Conservation (phyloP, 169 alveolate genomes). For the Perkinsus marinus region DNA sequence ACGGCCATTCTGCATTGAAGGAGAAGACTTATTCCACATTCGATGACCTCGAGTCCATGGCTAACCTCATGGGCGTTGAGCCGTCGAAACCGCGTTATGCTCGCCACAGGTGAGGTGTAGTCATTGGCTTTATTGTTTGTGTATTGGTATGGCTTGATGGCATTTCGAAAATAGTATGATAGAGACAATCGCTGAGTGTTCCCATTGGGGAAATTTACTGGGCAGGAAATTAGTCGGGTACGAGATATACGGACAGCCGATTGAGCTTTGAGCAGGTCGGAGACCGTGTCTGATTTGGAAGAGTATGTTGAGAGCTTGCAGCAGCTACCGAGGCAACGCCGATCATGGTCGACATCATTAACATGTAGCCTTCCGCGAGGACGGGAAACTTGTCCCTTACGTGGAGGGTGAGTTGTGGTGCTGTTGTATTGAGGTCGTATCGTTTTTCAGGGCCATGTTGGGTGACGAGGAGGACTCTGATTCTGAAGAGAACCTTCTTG, state of each 20-base stretch:
- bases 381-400: neutral
- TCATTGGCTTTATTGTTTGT: no score
- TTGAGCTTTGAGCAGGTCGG: neutral
- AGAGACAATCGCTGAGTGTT: no score
- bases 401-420: neutral
- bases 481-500: neutral
- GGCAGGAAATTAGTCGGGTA: no score
- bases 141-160: no score
- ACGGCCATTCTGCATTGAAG: neutral
- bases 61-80: neutral
- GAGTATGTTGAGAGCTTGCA: neutral
- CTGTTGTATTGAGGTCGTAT: no score
- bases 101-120: neutral
- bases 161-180: no score
- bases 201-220: no score
- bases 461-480: neutral
- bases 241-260: no score
- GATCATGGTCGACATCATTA: no score
- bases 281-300: neutral
- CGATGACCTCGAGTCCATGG: neutral
- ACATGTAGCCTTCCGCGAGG: neutral
- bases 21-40: neutral
- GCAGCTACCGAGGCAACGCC: neutral
- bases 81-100: neutral
- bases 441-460: no score